Conservation (phyloP, 2,329 filamentous ascomycete genomes). For the Nemania serpens region DNA sequence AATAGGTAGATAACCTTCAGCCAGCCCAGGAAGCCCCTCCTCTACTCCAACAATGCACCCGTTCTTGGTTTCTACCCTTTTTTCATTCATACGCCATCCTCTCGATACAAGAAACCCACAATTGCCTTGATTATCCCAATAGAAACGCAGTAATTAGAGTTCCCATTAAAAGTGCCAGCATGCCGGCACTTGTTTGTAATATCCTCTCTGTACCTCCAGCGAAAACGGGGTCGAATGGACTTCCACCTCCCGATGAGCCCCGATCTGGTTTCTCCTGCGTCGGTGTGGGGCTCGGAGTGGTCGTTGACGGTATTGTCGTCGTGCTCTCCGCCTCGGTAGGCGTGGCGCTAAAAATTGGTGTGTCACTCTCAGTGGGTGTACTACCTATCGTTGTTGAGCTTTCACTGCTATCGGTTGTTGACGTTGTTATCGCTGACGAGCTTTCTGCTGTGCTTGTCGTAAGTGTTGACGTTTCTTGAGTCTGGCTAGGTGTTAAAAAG, state of each 20-base stretch:
- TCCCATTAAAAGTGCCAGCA: constrained; percentile 3
- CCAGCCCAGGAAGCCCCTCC: background rate
- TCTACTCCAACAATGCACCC: constrained; percentile 14
- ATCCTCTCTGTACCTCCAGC: constrained; percentile 5
- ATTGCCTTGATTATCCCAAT: background rate
- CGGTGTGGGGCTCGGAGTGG: constrained; percentile 5
- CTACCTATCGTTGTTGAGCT: constrained; percentile 3
- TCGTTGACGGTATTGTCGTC: constrained; percentile 1
- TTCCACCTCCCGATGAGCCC: constrained; percentile 32
- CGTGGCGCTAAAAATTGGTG: constrained; percentile 1
- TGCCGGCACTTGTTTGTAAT: background rate
- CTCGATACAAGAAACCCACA: background rate
- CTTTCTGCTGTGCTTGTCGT: constrained; percentile 15
- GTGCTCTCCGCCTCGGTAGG: constrained; percentile 6
- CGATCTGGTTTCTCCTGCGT: constrained; percentile 1
- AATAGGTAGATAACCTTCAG: background rate
- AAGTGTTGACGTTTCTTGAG: constrained; percentile 18
- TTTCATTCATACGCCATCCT: background rate
- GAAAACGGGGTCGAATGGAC: constrained; percentile 32
- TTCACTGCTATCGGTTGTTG: constrained; percentile 8
- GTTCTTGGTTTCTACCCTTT: background rate
- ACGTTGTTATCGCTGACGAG: constrained; percentile 5
- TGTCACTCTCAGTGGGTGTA: constrained; percentile 11
- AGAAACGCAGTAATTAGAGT: constrained; percentile 13
- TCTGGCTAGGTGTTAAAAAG: constrained; percentile 26